A percentile compares a stretch with the other conserved stretches of the same genome.
Evolutionary conservation across 208 protist species (phyloP).

Genomic region (Lotmaria passim): DNA sequence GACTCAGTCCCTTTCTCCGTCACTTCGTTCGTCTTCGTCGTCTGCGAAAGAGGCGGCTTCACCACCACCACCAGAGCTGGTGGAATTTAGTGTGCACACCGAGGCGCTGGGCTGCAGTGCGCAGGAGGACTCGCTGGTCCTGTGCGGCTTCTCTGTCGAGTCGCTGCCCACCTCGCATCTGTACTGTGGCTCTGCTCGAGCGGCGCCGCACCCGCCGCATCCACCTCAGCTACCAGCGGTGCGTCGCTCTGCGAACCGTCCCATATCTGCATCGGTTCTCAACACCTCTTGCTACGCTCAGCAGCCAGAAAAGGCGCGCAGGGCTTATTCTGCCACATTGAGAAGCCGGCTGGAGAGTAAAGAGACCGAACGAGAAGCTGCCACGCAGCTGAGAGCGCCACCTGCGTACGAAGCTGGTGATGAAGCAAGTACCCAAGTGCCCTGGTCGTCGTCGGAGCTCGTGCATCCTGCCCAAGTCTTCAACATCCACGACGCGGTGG

Average conservation of each 20-base stretch:
- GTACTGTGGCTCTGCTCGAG: not conserved
- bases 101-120: slow-evolving; percentile 12
- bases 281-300: not conserved
- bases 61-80: slow-evolving; percentile 12
- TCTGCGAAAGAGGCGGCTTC: not conserved
- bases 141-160: slow-evolving; percentile 34
- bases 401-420: no score
- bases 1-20: not conserved
- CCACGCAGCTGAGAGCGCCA: not conserved
- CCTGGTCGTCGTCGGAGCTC: no score
- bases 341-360: not conserved
- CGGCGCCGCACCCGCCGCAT: not conserved
- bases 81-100: slow-evolving; percentile 37
- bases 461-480: no score
- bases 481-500: slow-evolving; percentile 1
- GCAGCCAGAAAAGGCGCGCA: not conserved
- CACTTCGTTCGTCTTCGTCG: not conserved
- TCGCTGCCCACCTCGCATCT: slow-evolving; percentile 20
- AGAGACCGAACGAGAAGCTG: not conserved
- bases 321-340: no score
- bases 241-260: not conserved
- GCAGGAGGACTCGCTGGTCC: slow-evolving; percentile 27
- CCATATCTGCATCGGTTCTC: no score
- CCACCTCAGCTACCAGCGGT: not conserved
- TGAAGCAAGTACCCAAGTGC: not conserved